phyloP scores from a whole-genome alignment of 2,329 filamentous ascomycete species.

The Aspergillus novoparasiticus region DNA sequence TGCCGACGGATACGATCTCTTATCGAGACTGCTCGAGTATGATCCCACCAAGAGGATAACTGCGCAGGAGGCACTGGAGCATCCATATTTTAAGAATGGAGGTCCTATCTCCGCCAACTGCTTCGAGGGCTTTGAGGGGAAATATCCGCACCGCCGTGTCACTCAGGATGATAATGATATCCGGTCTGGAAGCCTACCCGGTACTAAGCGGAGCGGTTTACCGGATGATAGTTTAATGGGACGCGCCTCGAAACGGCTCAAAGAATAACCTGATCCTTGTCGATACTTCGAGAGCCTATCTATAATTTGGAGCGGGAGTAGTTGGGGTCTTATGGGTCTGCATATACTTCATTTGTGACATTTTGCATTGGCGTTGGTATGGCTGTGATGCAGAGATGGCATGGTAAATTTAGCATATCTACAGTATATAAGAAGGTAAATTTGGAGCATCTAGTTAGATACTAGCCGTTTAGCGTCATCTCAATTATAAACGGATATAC shows the following conservation, averaged over 20 bases:
- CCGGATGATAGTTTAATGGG: slow-evolving; percentile 76
- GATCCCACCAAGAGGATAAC: slow-evolving; percentile 87
- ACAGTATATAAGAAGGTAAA: neutral
- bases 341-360: neutral
- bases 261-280: slow-evolving; percentile 42
- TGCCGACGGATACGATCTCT: slow-evolving; percentile 76
- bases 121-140: slow-evolving; percentile 84
- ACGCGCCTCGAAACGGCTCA: slow-evolving; percentile 57
- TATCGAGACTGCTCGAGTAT: slow-evolving; percentile 84
- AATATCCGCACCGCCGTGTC: slow-evolving; percentile 87
- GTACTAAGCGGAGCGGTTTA: slow-evolving; percentile 84
- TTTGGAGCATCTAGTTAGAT: neutral
- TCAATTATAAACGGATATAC: neutral
- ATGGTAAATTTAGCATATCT: neutral
- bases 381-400: neutral
- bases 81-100: slow-evolving; percentile 80
- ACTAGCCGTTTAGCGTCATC: neutral
- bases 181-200: slow-evolving; percentile 81
- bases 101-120: slow-evolving; percentile 75
- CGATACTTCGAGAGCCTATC: neutral
- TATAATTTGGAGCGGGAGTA: neutral
- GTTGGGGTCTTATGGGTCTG: neutral
- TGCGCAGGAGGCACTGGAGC: slow-evolving; percentile 83
- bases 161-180: slow-evolving; percentile 97
- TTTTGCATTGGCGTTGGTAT: neutral